phyloP scores from a whole-genome alignment of 139 green algal species.

The Pseudopediastrum boryanum region DNA sequence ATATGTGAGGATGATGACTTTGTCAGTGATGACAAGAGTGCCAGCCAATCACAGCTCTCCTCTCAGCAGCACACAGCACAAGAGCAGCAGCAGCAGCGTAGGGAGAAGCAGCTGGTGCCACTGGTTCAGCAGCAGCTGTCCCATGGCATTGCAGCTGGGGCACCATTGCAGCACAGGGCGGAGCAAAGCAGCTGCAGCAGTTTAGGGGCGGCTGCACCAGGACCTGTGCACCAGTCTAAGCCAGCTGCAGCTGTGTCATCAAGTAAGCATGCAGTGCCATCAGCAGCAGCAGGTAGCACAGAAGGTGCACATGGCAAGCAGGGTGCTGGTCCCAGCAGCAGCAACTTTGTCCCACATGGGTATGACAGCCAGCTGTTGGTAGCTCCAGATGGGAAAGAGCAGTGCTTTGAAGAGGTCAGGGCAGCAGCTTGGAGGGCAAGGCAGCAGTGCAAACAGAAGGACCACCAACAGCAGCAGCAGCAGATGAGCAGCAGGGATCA shows the following conservation, averaged over 20 bases:
- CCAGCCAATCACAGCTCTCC: too few species aligned
- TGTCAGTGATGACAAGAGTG: conserved; percentile 26
- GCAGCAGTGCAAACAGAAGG: not conserved
- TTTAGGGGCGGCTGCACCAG: not conserved
- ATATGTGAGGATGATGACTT: conserved; percentile 84
- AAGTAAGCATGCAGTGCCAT: conserved; percentile 5
- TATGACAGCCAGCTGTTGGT: conserved; percentile 29
- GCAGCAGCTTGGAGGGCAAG: conserved; percentile 40
- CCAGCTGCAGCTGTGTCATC: conserved; percentile 9
- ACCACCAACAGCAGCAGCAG: not conserved
- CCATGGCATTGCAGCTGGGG: not conserved
- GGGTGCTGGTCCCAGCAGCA: too few species aligned
- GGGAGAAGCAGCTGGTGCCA: conserved; percentile 3
- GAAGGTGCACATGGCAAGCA: not conserved
- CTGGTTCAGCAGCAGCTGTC: not conserved
- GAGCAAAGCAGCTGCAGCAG: conserved; percentile 8
- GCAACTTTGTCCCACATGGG: not conserved
- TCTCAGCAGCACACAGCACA: not conserved
- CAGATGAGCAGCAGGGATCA: not conserved
- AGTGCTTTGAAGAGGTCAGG: conserved; percentile 78
- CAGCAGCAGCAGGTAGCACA: not conserved
- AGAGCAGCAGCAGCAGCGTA: conserved; percentile 6
- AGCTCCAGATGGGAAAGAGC: conserved; percentile 53
- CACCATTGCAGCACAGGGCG: too few species aligned
- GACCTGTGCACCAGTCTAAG: not conserved